Conservation (phyloP, 305 asterid genomes). For the Solanum hybrid region DNA sequence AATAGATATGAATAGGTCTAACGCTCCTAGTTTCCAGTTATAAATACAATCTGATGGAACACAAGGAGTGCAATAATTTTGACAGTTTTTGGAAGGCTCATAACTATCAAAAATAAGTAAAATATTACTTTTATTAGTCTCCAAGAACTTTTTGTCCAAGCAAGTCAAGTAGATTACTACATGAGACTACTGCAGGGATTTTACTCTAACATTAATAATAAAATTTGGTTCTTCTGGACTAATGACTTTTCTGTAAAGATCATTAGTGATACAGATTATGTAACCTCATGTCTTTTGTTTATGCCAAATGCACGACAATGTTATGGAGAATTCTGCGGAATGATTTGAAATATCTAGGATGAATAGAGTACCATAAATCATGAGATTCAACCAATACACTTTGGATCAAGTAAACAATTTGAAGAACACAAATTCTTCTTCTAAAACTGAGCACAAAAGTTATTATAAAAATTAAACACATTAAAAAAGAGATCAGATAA, state of each 20-base stretch:
- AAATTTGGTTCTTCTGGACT: background rate
- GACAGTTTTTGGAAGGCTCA: no score
- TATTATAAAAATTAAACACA: no score
- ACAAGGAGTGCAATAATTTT: background rate
- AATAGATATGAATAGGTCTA: background rate
- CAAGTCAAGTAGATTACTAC: background rate
- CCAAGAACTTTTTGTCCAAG: background rate
- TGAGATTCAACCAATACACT: background rate
- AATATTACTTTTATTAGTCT: background rate
- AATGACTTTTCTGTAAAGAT: background rate
- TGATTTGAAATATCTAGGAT: background rate
- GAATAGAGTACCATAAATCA: background rate
- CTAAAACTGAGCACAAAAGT: no score
- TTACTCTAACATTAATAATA: background rate
- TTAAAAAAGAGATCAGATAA: no score
- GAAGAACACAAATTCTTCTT: background rate
- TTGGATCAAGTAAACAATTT: background rate
- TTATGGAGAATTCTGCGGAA: no score
- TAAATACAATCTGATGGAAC: background rate
- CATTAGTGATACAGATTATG: background rate
- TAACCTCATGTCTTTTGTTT: background rate
- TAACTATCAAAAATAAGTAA: no score
- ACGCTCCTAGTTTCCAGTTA: background rate
- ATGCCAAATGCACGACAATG: no score
- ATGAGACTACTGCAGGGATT: background rate